Evolutionary conservation across 768 basidiomycete genomes (phyloP).

Genomic region (Termitomyces sp.): DNA sequence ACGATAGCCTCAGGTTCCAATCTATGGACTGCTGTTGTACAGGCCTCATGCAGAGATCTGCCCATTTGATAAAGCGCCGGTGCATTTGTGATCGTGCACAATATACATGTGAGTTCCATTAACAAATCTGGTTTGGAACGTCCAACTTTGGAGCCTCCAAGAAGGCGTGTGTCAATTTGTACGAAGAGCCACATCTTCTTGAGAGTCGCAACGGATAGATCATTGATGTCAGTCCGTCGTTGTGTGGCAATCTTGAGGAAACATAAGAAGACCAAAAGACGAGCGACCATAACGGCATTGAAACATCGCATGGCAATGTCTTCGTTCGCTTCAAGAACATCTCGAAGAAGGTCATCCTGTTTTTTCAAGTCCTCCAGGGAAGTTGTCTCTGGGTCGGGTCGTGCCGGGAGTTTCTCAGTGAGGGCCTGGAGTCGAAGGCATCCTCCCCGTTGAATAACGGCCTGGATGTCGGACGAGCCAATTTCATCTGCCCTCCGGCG

Average conservation of each 20-base stretch:
- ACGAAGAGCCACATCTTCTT: neutral
- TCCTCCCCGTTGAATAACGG: neutral
- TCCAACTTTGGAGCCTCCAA: neutral
- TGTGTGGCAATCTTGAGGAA: neutral
- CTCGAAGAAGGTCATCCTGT: neutral
- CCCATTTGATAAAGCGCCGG: too few relatives aligned
- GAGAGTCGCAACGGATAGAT: too few relatives aligned
- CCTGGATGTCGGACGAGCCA: neutral
- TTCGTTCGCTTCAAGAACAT: neutral
- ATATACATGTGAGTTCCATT: neutral
- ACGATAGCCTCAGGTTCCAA: neutral
- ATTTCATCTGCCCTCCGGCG: neutral
- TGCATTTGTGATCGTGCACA: neutral
- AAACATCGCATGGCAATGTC: neutral
- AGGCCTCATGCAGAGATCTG: neutral
- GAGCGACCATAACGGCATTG: neutral
- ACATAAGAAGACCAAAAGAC: too few relatives aligned
- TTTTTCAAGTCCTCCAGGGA: too few relatives aligned
- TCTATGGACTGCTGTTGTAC: neutral
- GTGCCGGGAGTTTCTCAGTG: neutral
- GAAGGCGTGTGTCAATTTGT: neutral
- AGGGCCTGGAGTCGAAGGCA: neutral
- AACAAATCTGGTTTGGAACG: too few relatives aligned
- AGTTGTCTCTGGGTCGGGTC: neutral
- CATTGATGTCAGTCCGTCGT: neutral